These are phyloP conservation scores for Acorus calamus DNA, from an alignment of 106 monocot genomes.

Conservation along the genomic window DNA sequence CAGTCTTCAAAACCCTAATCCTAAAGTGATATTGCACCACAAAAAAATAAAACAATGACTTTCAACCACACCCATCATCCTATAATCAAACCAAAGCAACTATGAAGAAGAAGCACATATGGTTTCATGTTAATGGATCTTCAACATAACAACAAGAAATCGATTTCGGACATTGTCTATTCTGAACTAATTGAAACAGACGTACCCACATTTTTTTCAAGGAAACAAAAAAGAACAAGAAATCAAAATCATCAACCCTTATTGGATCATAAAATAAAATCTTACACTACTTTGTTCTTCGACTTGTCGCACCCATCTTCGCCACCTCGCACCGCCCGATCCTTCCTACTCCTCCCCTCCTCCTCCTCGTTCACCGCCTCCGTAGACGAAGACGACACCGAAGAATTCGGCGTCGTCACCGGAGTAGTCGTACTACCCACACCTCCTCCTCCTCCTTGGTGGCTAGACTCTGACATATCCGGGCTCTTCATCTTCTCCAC, in stretches of 20 bases:
- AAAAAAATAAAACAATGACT: not conserved
- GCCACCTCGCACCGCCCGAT: conserved; percentile 1
- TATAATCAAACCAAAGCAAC: not conserved
- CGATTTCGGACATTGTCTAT: not conserved
- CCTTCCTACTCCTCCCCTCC: conserved; percentile 29
- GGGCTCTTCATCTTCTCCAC: not conserved
- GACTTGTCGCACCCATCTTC: conserved; percentile 30
- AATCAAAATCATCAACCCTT: not conserved
- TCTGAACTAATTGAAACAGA: not conserved
- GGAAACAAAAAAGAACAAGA: not conserved
- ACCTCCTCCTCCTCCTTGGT: not conserved
- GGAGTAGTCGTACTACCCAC: conserved; percentile 17
- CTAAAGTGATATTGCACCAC: not conserved
- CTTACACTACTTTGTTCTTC: conserved; percentile 67
- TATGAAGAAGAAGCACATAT: not conserved
- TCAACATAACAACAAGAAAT: not conserved
- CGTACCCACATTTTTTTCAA: not conserved
- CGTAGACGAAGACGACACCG: conserved; percentile 55
- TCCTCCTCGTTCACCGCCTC: conserved; percentile 50
- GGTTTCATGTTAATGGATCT: no score
- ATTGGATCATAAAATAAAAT: not conserved
- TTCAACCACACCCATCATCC: no score
- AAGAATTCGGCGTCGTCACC: conserved; percentile 53
- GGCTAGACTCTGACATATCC: not conserved
- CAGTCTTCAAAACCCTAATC: not conserved